Percentiles rank a stretch among this genome's conserved stretches.
Conservation (phyloP, 768 basidiomycete species). For the Suillus fuscotomentosus region DNA sequence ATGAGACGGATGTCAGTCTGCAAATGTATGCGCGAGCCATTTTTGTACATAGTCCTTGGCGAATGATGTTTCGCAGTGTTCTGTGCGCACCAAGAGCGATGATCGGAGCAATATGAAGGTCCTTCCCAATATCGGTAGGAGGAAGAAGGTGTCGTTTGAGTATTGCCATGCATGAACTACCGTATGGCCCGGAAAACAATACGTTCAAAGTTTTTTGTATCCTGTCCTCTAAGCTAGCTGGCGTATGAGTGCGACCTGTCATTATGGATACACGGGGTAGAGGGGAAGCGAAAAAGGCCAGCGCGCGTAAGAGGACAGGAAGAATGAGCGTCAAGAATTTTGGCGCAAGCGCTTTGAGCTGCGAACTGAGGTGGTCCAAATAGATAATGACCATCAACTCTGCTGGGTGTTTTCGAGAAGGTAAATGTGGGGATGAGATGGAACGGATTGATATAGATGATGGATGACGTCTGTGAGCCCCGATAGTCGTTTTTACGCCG, state of each 20-base stretch:
- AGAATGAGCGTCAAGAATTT: conserved; percentile 53
- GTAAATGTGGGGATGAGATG: conserved; percentile 30
- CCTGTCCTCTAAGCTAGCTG: conserved; percentile 46
- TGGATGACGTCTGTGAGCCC: conserved; percentile 55
- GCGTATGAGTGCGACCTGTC: conserved; percentile 31
- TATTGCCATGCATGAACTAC: conserved; percentile 61
- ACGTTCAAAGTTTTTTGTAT: conserved; percentile 55
- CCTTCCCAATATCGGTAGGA: conserved; percentile 23
- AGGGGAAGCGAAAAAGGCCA: conserved; percentile 63
- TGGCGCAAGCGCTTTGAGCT: conserved; percentile 59
- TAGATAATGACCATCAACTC: conserved; percentile 65
- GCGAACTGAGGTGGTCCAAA: conserved; percentile 59
- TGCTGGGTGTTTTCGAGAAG: conserved; percentile 45
- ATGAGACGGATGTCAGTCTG: conserved; percentile 48
- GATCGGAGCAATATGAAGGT: conserved; percentile 30
- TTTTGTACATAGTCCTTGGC: conserved; percentile 56
- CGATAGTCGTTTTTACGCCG: conserved; percentile 19
- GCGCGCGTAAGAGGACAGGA: conserved; percentile 70
- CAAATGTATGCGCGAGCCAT: conserved; percentile 68
- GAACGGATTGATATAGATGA: conserved; percentile 58
- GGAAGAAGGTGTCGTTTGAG: conserved; percentile 61
- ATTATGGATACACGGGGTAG: conserved; percentile 67
- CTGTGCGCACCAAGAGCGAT: conserved; percentile 60
- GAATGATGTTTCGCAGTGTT: conserved; percentile 60
- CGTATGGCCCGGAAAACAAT: conserved; percentile 65